Percentiles rank a stretch among this genome's conserved stretches.
phyloP scores from a whole-genome alignment of 176 grass and related monocot genomes.

The Ampelocalamus luodianensis region DNA sequence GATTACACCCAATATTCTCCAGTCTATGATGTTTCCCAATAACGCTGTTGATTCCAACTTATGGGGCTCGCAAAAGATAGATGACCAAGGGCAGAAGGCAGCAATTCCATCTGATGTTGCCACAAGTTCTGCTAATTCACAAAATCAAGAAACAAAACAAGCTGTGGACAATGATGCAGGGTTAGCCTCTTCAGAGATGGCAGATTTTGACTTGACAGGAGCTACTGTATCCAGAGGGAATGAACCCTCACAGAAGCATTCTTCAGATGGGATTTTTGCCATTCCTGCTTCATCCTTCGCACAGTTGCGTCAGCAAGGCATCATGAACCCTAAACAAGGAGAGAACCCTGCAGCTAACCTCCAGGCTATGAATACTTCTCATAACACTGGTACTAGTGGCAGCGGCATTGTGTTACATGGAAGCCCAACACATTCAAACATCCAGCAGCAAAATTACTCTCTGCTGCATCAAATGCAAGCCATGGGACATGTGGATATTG shows the following conservation, averaged over 20 bases:
- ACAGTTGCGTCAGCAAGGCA: constrained; percentile 62
- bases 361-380: constrained; percentile 53
- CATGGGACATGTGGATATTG: constrained; percentile 63
- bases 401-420: constrained; percentile 65
- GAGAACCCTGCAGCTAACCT: constrained; percentile 53
- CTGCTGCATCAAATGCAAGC: constrained; percentile 83
- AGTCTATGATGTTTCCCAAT: constrained; percentile 83
- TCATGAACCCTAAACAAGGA: constrained; percentile 55
- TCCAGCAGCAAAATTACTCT: constrained; percentile 76
- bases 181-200: constrained; percentile 52
- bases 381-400: constrained; percentile 38
- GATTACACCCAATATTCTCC: constrained; percentile 76
- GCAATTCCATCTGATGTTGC: constrained; percentile 62
- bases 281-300: constrained; percentile 57
- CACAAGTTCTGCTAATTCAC: constrained; percentile 69
- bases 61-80: constrained; percentile 60
- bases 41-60: constrained; percentile 55
- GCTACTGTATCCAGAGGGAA: constrained; percentile 47
- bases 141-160: constrained; percentile 73
- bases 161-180: constrained; percentile 50
- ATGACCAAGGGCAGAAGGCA: constrained; percentile 67
- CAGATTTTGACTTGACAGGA: constrained; percentile 51
- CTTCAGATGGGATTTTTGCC: constrained; percentile 53
- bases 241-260: constrained; percentile 56
- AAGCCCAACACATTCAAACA: constrained; percentile 58